These are phyloP conservation scores for Saccharomyces kudriavzevii DNA, from an alignment of 805 yeast genomes.

Conservation along the genomic window DNA sequence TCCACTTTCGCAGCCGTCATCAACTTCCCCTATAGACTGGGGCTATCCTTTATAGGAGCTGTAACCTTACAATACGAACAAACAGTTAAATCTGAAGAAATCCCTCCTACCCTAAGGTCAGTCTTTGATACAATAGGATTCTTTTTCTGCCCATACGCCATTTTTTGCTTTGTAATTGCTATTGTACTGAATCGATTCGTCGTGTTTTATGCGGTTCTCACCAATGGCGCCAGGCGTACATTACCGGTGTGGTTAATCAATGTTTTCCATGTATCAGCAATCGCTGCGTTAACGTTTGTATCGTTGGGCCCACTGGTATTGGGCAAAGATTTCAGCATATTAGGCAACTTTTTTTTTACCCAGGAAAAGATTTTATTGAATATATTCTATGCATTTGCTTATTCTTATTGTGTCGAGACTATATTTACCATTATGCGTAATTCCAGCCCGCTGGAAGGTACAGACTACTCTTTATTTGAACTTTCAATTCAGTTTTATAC, in stretches of 20 bases:
- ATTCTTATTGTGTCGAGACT: conserved; percentile 45
- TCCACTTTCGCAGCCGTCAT: conserved; percentile 6
- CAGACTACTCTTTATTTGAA: conserved; percentile 25
- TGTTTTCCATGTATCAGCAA: conserved; percentile 26
- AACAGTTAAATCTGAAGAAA: conserved; percentile 4
- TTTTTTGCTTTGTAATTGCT: conserved; percentile 50
- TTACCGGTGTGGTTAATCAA: conserved; percentile 26
- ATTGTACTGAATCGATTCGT: conserved; percentile 49
- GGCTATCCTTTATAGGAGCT: conserved; percentile 12
- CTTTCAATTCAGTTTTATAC: conserved; percentile 21
- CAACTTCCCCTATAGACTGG: conserved; percentile 12
- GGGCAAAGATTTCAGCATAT: neutral
- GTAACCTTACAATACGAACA: conserved; percentile 18
- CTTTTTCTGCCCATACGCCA: conserved; percentile 42
- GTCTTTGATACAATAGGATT: conserved; percentile 29
- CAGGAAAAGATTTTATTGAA: neutral
- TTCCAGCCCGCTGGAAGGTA: conserved; percentile 25
- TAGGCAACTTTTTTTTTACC: neutral
- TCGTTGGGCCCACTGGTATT: conserved; percentile 36
- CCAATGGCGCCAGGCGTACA: neutral
- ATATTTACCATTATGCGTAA: conserved; percentile 42
- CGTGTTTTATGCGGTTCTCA: conserved; percentile 29
- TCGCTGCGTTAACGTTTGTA: conserved; percentile 32
- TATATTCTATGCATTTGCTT: conserved; percentile 9
- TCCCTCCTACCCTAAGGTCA: conserved; percentile 5